Percentiles rank a stretch among this genome's conserved stretches.
Evolutionary conservation across 306 rosid genomes (phyloP).

Genomic region (Mucuna pruriens): DNA sequence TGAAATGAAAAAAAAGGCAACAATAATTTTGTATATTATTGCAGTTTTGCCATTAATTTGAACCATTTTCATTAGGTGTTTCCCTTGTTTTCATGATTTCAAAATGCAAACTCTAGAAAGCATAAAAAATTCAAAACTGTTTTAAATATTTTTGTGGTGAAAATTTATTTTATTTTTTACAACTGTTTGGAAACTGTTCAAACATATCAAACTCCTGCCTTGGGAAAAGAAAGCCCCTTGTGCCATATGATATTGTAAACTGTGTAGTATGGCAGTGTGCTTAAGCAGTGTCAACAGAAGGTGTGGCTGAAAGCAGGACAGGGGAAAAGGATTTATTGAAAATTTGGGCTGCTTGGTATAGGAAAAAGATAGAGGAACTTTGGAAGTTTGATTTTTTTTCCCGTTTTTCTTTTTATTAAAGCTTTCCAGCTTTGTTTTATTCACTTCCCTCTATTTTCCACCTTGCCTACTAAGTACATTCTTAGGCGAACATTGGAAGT

Average conservation of each 20-base stretch:
- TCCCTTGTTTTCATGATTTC: not conserved
- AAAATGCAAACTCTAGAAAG: not conserved
- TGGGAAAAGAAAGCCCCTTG: not conserved
- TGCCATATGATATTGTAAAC: slow-evolving; percentile 19
- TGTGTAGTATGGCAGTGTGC: slow-evolving; percentile 3
- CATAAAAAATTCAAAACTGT: not conserved
- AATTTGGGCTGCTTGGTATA: slow-evolving; percentile 19
- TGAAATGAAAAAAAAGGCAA: not conserved
- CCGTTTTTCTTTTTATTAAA: not conserved
- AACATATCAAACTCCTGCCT: slow-evolving; percentile 7
- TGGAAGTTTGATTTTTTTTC: not conserved
- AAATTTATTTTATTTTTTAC: not conserved
- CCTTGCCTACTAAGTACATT: not conserved
- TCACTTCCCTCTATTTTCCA: slow-evolving; percentile 6
- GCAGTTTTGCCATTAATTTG: not conserved
- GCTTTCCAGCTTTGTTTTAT: not conserved
- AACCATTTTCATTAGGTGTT: slow-evolving; percentile 1
- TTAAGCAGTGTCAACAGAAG: not conserved
- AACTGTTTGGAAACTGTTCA: not conserved
- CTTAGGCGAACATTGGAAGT: slow-evolving; percentile 17
- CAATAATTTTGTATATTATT: slow-evolving; percentile 3
- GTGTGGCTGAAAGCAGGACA: not conserved
- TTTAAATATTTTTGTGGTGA: slow-evolving; percentile 5
- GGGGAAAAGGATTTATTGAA: not conserved
- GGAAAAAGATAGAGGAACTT: not conserved